Conservation (phyloP, 257 asterid species). For the Thymus mandschuricus region DNA sequence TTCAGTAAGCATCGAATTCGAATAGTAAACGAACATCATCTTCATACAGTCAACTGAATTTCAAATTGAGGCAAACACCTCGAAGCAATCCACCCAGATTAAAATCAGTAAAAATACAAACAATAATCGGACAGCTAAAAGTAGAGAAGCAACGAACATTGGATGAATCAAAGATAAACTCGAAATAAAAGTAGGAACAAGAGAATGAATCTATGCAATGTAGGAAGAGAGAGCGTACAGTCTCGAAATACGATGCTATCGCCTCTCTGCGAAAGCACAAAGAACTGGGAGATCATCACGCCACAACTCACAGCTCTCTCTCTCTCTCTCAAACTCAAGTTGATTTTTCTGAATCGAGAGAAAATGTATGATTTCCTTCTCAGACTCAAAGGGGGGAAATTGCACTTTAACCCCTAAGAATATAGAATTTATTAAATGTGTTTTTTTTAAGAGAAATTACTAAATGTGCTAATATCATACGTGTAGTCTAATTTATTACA, state of each 20-base stretch:
- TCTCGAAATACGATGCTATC: conserved; percentile 98
- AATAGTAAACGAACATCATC: background rate
- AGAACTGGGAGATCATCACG: conserved; percentile 92
- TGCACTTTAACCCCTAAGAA: background rate
- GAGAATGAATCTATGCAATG: background rate
- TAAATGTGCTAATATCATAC: too few relatives aligned
- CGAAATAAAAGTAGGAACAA: conserved; percentile 13
- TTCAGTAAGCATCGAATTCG: background rate
- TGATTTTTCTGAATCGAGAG: conserved; percentile 23
- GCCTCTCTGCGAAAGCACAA: conserved; percentile 98
- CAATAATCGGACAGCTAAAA: background rate
- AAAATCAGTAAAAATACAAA: background rate
- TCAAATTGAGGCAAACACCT: background rate
- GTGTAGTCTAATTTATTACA: too few relatives aligned
- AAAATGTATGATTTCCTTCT: background rate
- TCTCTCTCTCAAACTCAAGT: conserved; percentile 1
- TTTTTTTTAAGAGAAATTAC: too few relatives aligned
- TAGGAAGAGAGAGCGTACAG: conserved; percentile 47
- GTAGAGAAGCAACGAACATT: background rate
- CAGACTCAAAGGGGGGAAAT: background rate
- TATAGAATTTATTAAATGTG: too few relatives aligned
- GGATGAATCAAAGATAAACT: background rate
- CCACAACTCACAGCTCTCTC: conserved; percentile 18
- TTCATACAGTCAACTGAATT: conserved; percentile 12
- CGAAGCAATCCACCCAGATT: background rate